Conservation (phyloP, 495 filamentous ascomycete species). For the Aspergillus wentii region DNA sequence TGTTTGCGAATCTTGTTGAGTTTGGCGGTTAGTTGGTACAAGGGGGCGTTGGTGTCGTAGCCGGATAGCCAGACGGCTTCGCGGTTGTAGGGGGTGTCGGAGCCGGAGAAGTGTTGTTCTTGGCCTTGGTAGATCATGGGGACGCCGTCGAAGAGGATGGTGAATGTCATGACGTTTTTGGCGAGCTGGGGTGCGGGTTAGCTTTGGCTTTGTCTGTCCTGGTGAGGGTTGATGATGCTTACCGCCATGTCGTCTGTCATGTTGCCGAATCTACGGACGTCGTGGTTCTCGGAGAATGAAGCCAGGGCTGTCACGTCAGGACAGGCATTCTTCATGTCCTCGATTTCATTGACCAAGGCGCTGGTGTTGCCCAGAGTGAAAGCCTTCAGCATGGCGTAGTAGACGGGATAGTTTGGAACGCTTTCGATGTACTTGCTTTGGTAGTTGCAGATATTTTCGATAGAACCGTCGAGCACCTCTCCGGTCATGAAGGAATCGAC, state of each 20-base stretch:
- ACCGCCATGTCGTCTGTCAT: slow-evolving; percentile 36
- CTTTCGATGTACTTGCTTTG: slow-evolving; percentile 31
- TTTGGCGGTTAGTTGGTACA: slow-evolving; percentile 55
- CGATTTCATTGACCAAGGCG: slow-evolving; percentile 45
- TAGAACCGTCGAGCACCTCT: slow-evolving; percentile 57
- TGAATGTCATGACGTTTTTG: slow-evolving; percentile 66
- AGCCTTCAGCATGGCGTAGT: slow-evolving; percentile 53
- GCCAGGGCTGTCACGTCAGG: slow-evolving; percentile 57
- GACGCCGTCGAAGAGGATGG: slow-evolving; percentile 62
- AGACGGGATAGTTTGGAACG: slow-evolving; percentile 64
- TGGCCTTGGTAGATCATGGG: slow-evolving; percentile 66
- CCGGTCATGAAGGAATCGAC: slow-evolving; percentile 60
- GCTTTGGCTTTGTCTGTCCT: background rate
- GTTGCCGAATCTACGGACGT: slow-evolving; percentile 57
- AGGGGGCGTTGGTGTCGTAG: slow-evolving; percentile 52
- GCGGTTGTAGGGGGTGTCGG: slow-evolving; percentile 57
- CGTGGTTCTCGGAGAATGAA: slow-evolving; percentile 78
- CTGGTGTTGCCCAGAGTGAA: slow-evolving; percentile 54
- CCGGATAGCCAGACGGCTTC: slow-evolving; percentile 69
- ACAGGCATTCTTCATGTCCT: slow-evolving; percentile 45
- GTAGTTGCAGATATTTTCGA: slow-evolving; percentile 54
- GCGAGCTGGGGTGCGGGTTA: slow-evolving; percentile 33
- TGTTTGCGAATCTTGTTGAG: slow-evolving; percentile 59
- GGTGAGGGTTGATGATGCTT: slow-evolving; percentile 8
- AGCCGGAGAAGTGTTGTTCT: slow-evolving; percentile 64